Evolutionary conservation across 2,329 filamentous ascomycete genomes (phyloP), one percentile per base, ranked within the genome.

Genomic region (Calonectria pteridis): DNA sequence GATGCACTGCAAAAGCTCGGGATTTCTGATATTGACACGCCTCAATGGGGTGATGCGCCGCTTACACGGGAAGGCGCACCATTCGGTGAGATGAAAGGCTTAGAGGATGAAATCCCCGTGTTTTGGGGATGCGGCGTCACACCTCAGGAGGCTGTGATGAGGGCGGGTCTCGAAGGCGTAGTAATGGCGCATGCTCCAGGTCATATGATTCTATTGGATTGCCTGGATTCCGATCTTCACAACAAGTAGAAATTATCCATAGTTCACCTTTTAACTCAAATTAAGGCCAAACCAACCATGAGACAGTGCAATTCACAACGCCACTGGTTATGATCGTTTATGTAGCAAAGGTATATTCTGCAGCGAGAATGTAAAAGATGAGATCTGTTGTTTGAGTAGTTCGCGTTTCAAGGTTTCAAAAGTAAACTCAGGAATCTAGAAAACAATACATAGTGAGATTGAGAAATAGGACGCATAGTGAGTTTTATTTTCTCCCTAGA

Each of bases 41-140:
- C 89, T 1, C 87, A 93, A 66, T 93, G 89, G 87, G 91, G 92
- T 0, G 89, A 92, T 72, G 84, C 72, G 72, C 84, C 79, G 69
- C 81, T 85, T 79, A 87, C 77, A 1, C 75, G 77, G 31, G 85
- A 87, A 35, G 89, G 87, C 0, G 78, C 82, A 66, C 82, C 81
- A 29, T 74, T 85, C 16, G 80, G 82, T 31, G 69, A 81, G 1
- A 76, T 80, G 20, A 83, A 86, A 18, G 84, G 87, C 18, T 71
- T 63, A 1, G 79, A 77, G 9, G 67, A 78, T 2, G 84, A 87
- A 31, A 84, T 92, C 35, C 90, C 89, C 0, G 87, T 91, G 5
- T 91, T 91, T 75, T 90, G 91, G 91, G 92, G 90, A 0, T 93
- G 91, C 78, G 91, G 91, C 40, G 91, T 93, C 14, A 93, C 92